Conservation (phyloP, 305 asterid genomes). For the Striga hermonthica region DNA sequence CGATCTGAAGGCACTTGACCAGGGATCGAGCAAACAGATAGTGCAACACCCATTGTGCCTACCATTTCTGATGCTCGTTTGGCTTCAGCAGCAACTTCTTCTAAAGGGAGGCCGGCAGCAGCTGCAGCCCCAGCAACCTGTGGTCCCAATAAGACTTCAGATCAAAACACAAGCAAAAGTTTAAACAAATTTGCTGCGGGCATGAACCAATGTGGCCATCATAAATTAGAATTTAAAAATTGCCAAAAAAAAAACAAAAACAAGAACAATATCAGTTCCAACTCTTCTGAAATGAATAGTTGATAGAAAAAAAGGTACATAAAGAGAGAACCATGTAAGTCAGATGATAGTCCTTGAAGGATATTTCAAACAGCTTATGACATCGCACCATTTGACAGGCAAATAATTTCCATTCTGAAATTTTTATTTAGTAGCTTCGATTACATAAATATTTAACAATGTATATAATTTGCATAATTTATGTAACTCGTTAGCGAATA, state of each 20-base stretch:
- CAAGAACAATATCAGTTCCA: constrained; percentile 1
- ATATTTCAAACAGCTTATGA: constrained; percentile 9
- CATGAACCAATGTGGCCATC: constrained; percentile 16
- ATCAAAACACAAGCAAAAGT: constrained; percentile 21
- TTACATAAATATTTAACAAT: neutral
- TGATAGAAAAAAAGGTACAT: neutral
- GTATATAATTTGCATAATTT: neutral
- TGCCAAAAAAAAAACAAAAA: neutral
- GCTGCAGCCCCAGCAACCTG: constrained; percentile 99
- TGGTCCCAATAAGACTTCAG: constrained; percentile 28
- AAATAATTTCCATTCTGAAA: neutral
- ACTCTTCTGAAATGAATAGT: constrained; percentile 9
- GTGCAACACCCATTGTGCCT: constrained; percentile 98
- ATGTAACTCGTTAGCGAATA: neutral
- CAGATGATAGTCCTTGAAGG: constrained; percentile 14
- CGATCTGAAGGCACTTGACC: constrained; percentile 90
- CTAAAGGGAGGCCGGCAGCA: constrained; percentile 74
- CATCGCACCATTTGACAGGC: constrained; percentile 10
- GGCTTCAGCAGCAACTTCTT: constrained; percentile 87
- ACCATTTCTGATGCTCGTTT: constrained; percentile 86
- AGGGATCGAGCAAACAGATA: constrained; percentile 92
- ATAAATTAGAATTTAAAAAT: neutral
- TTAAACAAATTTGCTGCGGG: constrained; percentile 14
- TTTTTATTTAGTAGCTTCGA: neutral
- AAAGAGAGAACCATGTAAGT: constrained; percentile 12